A percentile compares a stretch with the other conserved stretches of the same genome.
Conservation (phyloP, 2,329 filamentous ascomycete species). For the Ramularia collo-cygni region DNA sequence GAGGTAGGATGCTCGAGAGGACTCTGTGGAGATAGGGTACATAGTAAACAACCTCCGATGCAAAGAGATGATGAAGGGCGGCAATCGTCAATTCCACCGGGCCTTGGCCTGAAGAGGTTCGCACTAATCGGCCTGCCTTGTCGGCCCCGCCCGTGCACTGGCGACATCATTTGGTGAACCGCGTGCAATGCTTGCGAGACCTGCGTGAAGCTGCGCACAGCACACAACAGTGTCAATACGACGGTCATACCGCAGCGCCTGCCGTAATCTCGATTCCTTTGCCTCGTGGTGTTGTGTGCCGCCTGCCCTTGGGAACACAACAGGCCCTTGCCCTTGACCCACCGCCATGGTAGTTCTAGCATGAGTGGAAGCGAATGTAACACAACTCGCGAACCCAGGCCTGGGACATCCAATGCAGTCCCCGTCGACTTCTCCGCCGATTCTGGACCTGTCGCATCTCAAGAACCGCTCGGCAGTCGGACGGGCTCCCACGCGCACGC, state of each 20-base stretch:
- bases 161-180: too few relatives aligned
- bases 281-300: neutral
- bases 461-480: neutral
- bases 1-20: too few relatives aligned
- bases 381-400: slow-evolving; percentile 15
- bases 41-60: too few relatives aligned
- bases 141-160: too few relatives aligned
- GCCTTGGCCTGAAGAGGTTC: too few relatives aligned
- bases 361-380: slow-evolving; percentile 25
- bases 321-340: neutral
- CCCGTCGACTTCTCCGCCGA: neutral
- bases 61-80: too few relatives aligned
- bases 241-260: neutral
- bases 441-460: neutral
- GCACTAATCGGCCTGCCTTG: too few relatives aligned
- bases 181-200: neutral
- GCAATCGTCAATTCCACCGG: too few relatives aligned
- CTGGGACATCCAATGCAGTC: slow-evolving; percentile 23
- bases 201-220: neutral
- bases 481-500: neutral
- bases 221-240: neutral
- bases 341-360: slow-evolving; percentile 6
- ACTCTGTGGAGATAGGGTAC: too few relatives aligned
- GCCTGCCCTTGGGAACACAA: too few relatives aligned
- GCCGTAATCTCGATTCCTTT: slow-evolving; percentile 1